Conservation (phyloP, 1,139 yeast genomes). For the Candida anutae region DNA sequence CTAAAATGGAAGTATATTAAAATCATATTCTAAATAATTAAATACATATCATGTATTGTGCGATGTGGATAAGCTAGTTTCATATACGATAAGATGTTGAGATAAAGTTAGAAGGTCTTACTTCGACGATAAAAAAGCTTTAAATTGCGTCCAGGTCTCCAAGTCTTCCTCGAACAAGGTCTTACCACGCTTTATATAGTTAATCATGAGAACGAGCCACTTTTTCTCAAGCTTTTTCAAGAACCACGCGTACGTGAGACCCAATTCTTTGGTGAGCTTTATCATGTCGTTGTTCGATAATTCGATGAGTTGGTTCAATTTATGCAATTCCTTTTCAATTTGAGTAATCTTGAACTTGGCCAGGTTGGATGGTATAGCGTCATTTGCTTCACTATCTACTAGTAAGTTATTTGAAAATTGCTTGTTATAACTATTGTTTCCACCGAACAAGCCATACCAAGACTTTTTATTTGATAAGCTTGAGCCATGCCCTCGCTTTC, state of each 20-base stretch:
- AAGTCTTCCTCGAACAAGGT: conserved; percentile 31
- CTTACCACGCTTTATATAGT: conserved; percentile 31
- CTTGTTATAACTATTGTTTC: conserved; percentile 16
- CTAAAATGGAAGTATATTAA: conserved; percentile 4
- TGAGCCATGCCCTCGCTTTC: conserved; percentile 11
- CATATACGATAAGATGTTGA: no score
- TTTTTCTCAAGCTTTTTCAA: conserved; percentile 28
- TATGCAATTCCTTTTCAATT: conserved; percentile 34
- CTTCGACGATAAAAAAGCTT: conserved; percentile 7
- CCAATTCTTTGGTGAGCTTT: conserved; percentile 25
- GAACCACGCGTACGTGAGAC: conserved; percentile 25
- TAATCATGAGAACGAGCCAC: conserved; percentile 34
- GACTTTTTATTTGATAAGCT: conserved; percentile 21
- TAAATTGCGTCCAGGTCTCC: conserved; percentile 32
- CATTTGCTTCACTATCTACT: conserved; percentile 3
- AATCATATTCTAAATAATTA: neutral
- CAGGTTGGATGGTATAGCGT: conserved; percentile 1
- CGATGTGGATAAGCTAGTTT: no score
- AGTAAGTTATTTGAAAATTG: conserved; percentile 5
- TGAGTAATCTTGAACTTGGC: conserved; percentile 22
- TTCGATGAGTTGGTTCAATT: conserved; percentile 35
- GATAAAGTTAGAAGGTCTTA: no score
- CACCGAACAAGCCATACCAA: conserved; percentile 44
- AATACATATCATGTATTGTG: no score
- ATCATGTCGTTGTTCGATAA: conserved; percentile 31